Base-by-base conservation (phyloP, 1,139 yeast genomes). In the Hyphopichia pseudoburtonii region DNA sequence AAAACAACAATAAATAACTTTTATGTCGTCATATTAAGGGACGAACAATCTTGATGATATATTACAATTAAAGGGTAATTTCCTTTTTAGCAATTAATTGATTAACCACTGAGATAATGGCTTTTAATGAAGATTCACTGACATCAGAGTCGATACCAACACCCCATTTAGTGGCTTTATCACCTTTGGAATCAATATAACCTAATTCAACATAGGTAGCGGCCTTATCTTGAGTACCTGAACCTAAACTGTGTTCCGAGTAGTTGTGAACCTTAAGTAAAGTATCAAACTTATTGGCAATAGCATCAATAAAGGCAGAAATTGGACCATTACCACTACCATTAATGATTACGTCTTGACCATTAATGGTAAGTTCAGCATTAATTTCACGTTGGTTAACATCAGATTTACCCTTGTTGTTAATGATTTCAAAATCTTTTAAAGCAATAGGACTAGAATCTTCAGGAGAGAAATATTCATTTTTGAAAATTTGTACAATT, bases 291-390 rank as follows among this genome's bases (percentile, higher is more conserved):
- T 57, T 52, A 36, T 50, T 51, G 32, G 67, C 58, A 33, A 71
- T 56, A 12, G 74, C 76, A 44, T 66, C 66, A 38, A 67, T 60
- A 46, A 70, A 71, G 5, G 76, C 69, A 30, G 76, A 70, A 42
- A 71, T 71, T 28, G 76, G 76, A 37, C 77, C 77, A 48, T 70
- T 70, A 42, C 77, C 77, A 31, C 51, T 45, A 42, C 77, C 77
- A 17, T 39, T 33, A 34, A 70, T 52, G 28, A 43, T 39, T 15
- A 57, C 52, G n/a, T 40, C 41, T 29, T 53, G 40, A 14, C 61
- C 62, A 30, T 54, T 39, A 19, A 48, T 44, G 4, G 41, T 43
- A 36, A 60, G 44, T 7, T 54, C 47, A 9, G 71, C 68, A 28
- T 51, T 48, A 39, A 71, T 60, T 40, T 56, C 62, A 45, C 74